phyloP scores from a whole-genome alignment of 306 rosid species.

The Clitoria ternatea region DNA sequence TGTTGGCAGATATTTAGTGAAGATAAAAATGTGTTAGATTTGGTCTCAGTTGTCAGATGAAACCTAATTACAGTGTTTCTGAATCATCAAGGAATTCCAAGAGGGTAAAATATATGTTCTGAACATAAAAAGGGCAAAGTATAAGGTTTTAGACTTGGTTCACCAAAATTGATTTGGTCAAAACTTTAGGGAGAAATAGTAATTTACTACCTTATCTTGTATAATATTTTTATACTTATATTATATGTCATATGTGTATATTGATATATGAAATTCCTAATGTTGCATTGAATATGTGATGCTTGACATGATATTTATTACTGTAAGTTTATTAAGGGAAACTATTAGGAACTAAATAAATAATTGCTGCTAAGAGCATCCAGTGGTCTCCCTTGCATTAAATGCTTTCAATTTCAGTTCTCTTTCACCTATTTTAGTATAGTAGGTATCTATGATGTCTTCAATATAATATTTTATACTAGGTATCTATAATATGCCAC shows the following conservation, averaged over 20 bases:
- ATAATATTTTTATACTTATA: background rate
- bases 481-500: too few species aligned
- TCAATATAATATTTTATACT: too few species aligned
- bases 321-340: background rate
- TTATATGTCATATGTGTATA: background rate
- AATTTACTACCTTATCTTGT: background rate
- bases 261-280: background rate
- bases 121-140: background rate
- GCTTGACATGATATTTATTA: background rate
- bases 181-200: background rate
- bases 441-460: background rate
- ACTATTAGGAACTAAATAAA: background rate
- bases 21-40: background rate
- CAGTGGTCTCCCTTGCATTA: slow-evolving; percentile 5
- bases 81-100: background rate
- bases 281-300: background rate
- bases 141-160: background rate
- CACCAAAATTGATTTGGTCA: background rate
- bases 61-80: background rate
- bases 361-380: background rate
- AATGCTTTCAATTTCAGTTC: background rate
- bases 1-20: background rate
- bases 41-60: slow-evolving; percentile 2
- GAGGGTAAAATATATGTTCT: slow-evolving; percentile 5
- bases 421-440: background rate